These are phyloP conservation scores for Drechslerella dactyloides DNA, from an alignment of 2,329 filamentous ascomycete species.

Conservation along the genomic window DNA sequence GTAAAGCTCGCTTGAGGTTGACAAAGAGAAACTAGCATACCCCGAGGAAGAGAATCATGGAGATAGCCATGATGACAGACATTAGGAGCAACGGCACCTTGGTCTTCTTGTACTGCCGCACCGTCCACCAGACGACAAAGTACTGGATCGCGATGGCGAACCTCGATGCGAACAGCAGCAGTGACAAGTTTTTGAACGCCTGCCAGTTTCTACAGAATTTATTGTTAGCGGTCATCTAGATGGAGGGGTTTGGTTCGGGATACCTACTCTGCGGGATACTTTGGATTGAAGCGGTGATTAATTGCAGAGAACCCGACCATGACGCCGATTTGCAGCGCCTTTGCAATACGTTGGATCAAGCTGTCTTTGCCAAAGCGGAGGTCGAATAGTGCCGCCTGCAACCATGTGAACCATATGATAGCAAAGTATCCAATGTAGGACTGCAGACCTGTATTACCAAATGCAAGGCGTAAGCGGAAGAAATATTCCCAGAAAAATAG, in stretches of 20 bases:
- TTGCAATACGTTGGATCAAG: constrained; percentile 67
- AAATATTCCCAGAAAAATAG: too few species aligned
- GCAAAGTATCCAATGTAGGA: constrained; percentile 65
- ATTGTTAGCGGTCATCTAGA: neutral
- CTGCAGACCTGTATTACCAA: constrained; percentile 56
- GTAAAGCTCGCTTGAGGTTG: neutral
- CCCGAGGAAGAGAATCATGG: constrained; percentile 48
- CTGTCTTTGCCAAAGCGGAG: constrained; percentile 71
- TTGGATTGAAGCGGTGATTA: constrained; percentile 58
- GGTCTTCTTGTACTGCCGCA: constrained; percentile 60
- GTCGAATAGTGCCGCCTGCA: constrained; percentile 69
- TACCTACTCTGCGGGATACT: constrained; percentile 40
- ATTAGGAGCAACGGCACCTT: constrained; percentile 56
- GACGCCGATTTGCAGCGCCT: constrained; percentile 68
- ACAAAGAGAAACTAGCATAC: constrained; percentile 16
- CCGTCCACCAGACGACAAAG: constrained; percentile 57
- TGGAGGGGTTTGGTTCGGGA: neutral
- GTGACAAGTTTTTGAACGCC: constrained; percentile 51
- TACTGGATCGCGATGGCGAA: constrained; percentile 66
- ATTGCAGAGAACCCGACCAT: constrained; percentile 71
- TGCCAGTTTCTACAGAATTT: constrained; percentile 25
- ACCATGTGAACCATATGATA: constrained; percentile 73
- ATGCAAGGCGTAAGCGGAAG: too few species aligned
- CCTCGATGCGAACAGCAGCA: constrained; percentile 62
- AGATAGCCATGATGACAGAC: constrained; percentile 37